phyloP scores from a whole-genome alignment of 306 rosid species.

The Acacia acuminata region DNA sequence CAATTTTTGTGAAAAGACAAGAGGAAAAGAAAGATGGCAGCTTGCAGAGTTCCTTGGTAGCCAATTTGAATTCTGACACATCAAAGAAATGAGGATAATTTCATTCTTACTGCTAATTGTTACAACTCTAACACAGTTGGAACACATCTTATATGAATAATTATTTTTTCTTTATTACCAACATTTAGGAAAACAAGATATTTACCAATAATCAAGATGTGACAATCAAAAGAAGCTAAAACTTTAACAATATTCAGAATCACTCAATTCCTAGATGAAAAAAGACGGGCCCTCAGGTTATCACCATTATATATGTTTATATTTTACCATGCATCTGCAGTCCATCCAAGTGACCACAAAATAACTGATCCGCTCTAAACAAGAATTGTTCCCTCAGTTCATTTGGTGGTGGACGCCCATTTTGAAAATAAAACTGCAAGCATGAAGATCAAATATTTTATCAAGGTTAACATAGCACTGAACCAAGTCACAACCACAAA shows the following conservation, averaged over 20 bases:
- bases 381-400: conserved; percentile 75
- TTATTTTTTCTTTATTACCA: conserved; percentile 1
- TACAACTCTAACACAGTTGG: conserved; percentile 15
- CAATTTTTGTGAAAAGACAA: conserved; percentile 85
- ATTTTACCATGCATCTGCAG: conserved; percentile 84
- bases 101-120: conserved; percentile 31
- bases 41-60: conserved; percentile 94
- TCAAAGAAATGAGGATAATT: conserved; percentile 40
- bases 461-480: conserved; percentile 27
- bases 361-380: conserved; percentile 56
- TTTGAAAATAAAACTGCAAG: conserved; percentile 88
- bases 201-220: conserved; percentile 18
- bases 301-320: conserved; percentile 31
- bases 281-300: conserved; percentile 26
- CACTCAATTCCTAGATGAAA: conserved; percentile 25
- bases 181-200: conserved; percentile 13
- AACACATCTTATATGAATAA: conserved; percentile 20
- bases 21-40: conserved; percentile 94
- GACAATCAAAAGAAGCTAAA: conserved; percentile 25
- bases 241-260: conserved; percentile 16
- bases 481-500: not conserved
- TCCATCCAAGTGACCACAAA: conserved; percentile 76
- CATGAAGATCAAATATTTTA: conserved; percentile 24
- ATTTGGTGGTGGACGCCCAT: conserved; percentile 81
- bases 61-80: conserved; percentile 78